phyloP scores from a whole-genome alignment of 2,329 filamentous ascomycete species.

The Aurifilum marmelostoma region DNA sequence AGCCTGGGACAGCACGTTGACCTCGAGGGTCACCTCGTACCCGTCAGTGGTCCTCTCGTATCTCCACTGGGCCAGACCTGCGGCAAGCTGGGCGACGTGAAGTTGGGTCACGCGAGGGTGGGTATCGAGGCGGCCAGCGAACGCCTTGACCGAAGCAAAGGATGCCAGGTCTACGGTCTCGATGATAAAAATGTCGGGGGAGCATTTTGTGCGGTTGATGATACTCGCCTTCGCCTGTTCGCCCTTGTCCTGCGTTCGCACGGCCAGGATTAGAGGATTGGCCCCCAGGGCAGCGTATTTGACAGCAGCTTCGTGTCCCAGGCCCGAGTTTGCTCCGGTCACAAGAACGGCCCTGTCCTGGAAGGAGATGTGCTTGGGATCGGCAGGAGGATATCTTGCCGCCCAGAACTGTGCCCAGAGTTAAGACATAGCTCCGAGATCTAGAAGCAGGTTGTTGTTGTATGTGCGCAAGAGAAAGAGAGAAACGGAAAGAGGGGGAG shows the following conservation, averaged over 20 bases:
- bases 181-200: constrained; percentile 43
- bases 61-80: constrained; percentile 44
- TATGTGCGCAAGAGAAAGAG: too few species aligned
- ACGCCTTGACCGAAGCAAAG: constrained; percentile 48
- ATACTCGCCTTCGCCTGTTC: constrained; percentile 45
- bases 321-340: constrained; percentile 49
- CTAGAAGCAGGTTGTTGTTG: background rate
- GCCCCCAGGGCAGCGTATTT: constrained; percentile 49
- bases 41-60: constrained; percentile 44
- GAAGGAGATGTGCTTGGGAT: constrained; percentile 14
- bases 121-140: constrained; percentile 42
- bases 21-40: constrained; percentile 56
- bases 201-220: constrained; percentile 35
- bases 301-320: constrained; percentile 53
- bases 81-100: constrained; percentile 50
- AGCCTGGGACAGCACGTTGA: constrained; percentile 60
- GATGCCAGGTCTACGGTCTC: constrained; percentile 50
- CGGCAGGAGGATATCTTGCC: constrained; percentile 15
- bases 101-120: constrained; percentile 40
- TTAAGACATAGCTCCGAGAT: constrained; percentile 9
- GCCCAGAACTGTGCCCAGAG: constrained; percentile 22
- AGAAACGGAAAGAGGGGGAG: too few species aligned
- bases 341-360: constrained; percentile 16
- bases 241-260: constrained; percentile 47
- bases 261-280: constrained; percentile 48